These are phyloP conservation scores for Rhizopus sp. DNA, from an alignment of 371 early-diverging fungal species.

Conservation along the genomic window DNA sequence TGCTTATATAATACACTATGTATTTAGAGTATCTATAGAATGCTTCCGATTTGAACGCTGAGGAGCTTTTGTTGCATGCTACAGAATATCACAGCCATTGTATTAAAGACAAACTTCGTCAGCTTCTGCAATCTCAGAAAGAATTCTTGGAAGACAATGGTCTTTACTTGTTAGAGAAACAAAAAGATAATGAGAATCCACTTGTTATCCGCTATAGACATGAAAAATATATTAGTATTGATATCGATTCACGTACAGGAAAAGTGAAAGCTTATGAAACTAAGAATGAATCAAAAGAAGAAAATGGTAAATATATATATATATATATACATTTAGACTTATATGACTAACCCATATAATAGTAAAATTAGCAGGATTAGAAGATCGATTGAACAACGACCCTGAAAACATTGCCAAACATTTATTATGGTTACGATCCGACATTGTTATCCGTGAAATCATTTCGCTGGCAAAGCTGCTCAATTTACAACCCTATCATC, in stretches of 20 bases:
- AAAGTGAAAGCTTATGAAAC: constrained; percentile 55
- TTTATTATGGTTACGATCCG: constrained; percentile 49
- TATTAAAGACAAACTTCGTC: constrained; percentile 51
- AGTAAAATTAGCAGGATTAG: constrained; percentile 44
- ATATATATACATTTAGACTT: background rate
- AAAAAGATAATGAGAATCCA: constrained; percentile 15
- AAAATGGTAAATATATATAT: no score
- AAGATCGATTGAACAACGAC: constrained; percentile 44
- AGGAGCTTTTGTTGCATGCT: constrained; percentile 49
- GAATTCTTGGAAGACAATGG: constrained; percentile 39
- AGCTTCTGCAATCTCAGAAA: constrained; percentile 37
- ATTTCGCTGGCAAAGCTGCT: constrained; percentile 52
- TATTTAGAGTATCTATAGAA: constrained; percentile 29
- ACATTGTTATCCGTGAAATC: constrained; percentile 52
- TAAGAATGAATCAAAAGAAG: constrained; percentile 51
- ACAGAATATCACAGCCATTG: constrained; percentile 51
- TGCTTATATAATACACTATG: background rate
- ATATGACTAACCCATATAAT: background rate
- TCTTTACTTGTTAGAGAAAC: constrained; percentile 22
- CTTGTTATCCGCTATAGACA: constrained; percentile 54
- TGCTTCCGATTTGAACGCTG: constrained; percentile 52
- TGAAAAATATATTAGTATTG: constrained; percentile 57
- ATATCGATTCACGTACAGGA: constrained; percentile 57
- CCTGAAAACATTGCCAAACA: constrained; percentile 43
- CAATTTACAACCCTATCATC: constrained; percentile 44